Conservation (phyloP, 345 rosid genomes). For the Eucalyptus cladocalyx region DNA sequence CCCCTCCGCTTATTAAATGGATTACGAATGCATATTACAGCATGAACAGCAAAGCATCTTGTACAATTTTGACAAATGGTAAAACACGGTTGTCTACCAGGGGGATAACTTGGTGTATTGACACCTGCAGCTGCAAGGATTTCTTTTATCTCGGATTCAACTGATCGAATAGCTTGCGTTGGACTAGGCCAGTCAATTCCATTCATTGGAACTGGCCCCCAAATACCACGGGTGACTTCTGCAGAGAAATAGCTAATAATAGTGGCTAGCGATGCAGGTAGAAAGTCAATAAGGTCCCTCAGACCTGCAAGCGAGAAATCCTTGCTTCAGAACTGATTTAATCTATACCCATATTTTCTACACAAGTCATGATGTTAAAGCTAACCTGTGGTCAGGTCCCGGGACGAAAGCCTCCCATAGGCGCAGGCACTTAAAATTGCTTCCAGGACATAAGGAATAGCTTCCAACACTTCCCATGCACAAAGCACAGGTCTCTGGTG, state of each 20-base stretch:
- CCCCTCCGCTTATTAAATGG: not conserved
- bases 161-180: slow-evolving; percentile 17
- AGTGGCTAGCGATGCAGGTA: slow-evolving; percentile 50
- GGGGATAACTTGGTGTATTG: slow-evolving; percentile 16
- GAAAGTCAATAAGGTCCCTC: slow-evolving; percentile 51
- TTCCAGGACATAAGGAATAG: slow-evolving; percentile 47
- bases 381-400: slow-evolving; percentile 52
- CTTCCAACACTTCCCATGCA: slow-evolving; percentile 70
- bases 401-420: slow-evolving; percentile 53
- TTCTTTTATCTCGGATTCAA: slow-evolving; percentile 44
- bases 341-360: not conserved
- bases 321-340: not conserved
- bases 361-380: not conserved
- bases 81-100: slow-evolving; percentile 14
- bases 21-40: not conserved
- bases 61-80: not conserved
- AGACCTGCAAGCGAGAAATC: slow-evolving; percentile 22
- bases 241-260: slow-evolving; percentile 56
- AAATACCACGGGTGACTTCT: slow-evolving; percentile 50
- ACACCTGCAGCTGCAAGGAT: slow-evolving; percentile 47
- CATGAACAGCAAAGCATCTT: not conserved
- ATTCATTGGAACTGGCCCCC: slow-evolving; percentile 65
- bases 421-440: slow-evolving; percentile 64
- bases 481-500: slow-evolving; percentile 37
- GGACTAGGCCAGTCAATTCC: slow-evolving; percentile 83